Percentiles rank a stretch among this genome's conserved stretches.
Conservation (phyloP, 306 rosid genomes). For the Purshia tridentata region DNA sequence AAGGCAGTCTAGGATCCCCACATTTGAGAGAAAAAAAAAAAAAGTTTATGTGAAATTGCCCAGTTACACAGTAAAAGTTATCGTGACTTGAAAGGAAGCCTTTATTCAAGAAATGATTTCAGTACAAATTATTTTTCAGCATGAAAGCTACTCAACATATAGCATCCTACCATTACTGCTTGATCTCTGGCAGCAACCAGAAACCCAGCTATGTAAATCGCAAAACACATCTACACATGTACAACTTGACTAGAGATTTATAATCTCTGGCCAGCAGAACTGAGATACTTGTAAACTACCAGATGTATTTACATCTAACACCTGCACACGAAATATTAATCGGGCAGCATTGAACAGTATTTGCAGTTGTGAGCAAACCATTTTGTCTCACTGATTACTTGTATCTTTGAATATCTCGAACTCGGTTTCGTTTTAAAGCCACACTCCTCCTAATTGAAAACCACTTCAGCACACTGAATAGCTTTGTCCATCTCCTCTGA, state of each 20-base stretch:
- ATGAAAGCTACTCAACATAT: conserved; percentile 22
- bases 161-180: neutral
- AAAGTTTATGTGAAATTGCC: too few relatives aligned
- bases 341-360: conserved; percentile 36
- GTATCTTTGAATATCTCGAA: conserved; percentile 35
- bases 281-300: conserved; percentile 24
- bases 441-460: conserved; percentile 50
- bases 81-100: neutral
- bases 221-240: conserved; percentile 22
- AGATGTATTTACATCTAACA: conserved; percentile 47
- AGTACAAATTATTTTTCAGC: conserved; percentile 31
- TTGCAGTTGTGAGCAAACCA: conserved; percentile 24
- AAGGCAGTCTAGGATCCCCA: too few relatives aligned
- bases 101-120: neutral
- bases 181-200: conserved; percentile 25
- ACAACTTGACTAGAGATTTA: conserved; percentile 31
- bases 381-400: neutral
- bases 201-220: conserved; percentile 29
- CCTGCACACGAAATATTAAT: conserved; percentile 26
- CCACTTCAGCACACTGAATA: conserved; percentile 78
- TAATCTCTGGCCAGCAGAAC: conserved; percentile 29
- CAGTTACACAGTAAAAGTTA: too few relatives aligned
- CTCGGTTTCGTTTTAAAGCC: conserved; percentile 24
- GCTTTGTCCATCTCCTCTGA: conserved; percentile 78
- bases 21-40: too few relatives aligned